A percentile compares a stretch with the other conserved stretches of the same genome.
Conservation (phyloP, 2,329 filamentous ascomycete genomes). For the Helicocarpus griseus region DNA sequence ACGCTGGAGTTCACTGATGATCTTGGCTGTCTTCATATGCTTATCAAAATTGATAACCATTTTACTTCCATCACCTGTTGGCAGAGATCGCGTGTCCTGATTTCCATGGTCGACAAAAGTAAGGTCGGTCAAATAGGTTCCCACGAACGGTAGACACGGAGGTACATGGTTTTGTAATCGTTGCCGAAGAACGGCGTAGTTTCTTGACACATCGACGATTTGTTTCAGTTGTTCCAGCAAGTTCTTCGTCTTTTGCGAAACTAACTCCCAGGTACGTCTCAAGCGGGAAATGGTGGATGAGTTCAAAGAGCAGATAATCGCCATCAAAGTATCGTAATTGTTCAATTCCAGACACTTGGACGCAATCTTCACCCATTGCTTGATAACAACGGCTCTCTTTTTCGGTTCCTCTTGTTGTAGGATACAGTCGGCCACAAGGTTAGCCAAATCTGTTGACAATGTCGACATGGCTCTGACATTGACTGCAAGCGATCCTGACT, state of each 20-base stretch:
- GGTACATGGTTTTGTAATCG: conserved; percentile 78
- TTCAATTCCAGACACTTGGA: conserved; percentile 76
- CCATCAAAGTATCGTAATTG: conserved; percentile 96
- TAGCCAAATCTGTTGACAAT: conserved; percentile 83
- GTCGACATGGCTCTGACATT: conserved; percentile 93
- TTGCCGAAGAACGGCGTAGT: conserved; percentile 77
- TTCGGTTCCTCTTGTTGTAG: conserved; percentile 81
- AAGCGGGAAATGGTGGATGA: conserved; percentile 83
- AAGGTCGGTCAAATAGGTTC: conserved; percentile 91
- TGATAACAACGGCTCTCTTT: conserved; percentile 81
- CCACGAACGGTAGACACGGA: conserved; percentile 88
- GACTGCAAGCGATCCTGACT: conserved; percentile 63
- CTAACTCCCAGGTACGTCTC: conserved; percentile 81
- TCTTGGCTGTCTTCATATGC: conserved; percentile 85
- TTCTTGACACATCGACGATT: conserved; percentile 83
- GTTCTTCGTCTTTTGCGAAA: conserved; percentile 74
- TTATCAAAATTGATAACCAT: conserved; percentile 97
- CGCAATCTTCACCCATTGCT: conserved; percentile 96
- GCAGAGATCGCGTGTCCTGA: conserved; percentile 69
- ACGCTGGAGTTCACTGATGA: conserved; percentile 88
- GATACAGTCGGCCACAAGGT: conserved; percentile 87
- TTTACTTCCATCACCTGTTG: conserved; percentile 51
- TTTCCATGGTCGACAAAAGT: conserved; percentile 96
- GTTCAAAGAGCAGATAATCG: conserved; percentile 89
- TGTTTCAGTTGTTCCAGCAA: conserved; percentile 67